Conservation (phyloP, 2,329 filamentous ascomycete genomes). For the Xylaria sp. region DNA sequence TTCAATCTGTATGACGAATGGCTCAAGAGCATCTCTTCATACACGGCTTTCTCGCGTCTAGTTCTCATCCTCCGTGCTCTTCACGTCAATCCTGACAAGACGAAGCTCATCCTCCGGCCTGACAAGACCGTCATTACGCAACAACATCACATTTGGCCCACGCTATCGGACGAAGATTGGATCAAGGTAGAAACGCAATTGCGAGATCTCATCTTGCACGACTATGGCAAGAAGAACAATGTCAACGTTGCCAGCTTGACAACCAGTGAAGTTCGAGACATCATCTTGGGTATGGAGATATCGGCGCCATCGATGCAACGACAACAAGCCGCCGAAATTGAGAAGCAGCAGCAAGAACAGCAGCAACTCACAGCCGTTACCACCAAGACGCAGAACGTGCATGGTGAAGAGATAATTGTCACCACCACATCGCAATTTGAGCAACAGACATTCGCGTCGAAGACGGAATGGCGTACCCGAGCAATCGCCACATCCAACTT, state of each 20-base stretch:
- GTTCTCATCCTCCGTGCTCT: conserved; percentile 91
- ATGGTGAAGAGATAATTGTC: conserved; percentile 96
- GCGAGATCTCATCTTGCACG: conserved; percentile 93
- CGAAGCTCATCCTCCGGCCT: conserved; percentile 89
- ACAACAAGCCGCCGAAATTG: conserved; percentile 97
- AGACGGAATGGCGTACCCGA: conserved; percentile 97
- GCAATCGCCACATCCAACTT: conserved; percentile 97
- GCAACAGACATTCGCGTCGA: conserved; percentile 95
- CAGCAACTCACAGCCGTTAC: conserved; percentile 95
- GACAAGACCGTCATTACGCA: conserved; percentile 99
- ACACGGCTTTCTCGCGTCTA: conserved; percentile 95
- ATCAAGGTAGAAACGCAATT: conserved; percentile 99
- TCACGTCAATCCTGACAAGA: conserved; percentile 98
- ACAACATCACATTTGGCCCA: conserved; percentile 98
- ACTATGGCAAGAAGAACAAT: conserved; percentile 99
- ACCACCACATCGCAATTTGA: conserved; percentile 98
- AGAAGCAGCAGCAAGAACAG: conserved; percentile 98
- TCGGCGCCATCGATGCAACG: conserved; percentile 97
- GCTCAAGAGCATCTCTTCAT: conserved; percentile 97
- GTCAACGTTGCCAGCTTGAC: conserved; percentile 98
- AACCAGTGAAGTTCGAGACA: conserved; percentile 94
- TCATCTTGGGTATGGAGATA: conserved; percentile 99
- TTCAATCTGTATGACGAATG: conserved; percentile 99
- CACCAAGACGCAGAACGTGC: conserved; percentile 96
- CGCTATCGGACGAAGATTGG: conserved; percentile 93